These are phyloP conservation scores for Penicillium vulpinum DNA, from an alignment of 2,329 filamentous ascomycete genomes.

Conservation along the genomic window DNA sequence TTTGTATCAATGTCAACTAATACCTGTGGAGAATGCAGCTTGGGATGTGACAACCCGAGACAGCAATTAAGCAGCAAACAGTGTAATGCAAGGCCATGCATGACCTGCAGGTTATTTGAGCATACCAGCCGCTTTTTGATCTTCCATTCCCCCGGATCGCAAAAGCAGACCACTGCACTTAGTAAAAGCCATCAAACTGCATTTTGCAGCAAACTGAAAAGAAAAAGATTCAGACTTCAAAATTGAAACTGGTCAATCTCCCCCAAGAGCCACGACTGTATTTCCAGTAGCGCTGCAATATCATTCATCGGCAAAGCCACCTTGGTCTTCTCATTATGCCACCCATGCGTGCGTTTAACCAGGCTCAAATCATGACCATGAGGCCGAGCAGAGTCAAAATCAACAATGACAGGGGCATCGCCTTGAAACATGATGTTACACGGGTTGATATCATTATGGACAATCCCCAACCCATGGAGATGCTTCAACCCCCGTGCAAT, in stretches of 20 bases:
- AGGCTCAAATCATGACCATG: neutral
- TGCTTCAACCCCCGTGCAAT: constrained; percentile 66
- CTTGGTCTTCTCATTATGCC: neutral
- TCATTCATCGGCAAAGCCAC: constrained; percentile 5
- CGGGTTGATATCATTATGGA: constrained; percentile 89
- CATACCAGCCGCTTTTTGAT: neutral
- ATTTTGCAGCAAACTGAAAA: neutral
- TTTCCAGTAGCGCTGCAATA: constrained; percentile 5
- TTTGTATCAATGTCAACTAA: neutral
- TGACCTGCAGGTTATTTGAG: neutral
- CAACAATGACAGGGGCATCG: constrained; percentile 15
- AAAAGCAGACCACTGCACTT: neutral
- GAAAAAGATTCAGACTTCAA: neutral
- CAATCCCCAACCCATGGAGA: constrained; percentile 79
- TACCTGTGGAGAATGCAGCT: neutral
- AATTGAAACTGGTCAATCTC: neutral
- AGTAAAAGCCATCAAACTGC: neutral
- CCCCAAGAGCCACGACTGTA: constrained; percentile 3
- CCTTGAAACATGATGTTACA: constrained; percentile 81
- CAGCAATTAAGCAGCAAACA: neutral
- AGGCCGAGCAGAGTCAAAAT: constrained; percentile 13
- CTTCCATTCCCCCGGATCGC: neutral
- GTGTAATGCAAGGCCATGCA: neutral
- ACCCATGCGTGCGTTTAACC: constrained; percentile 7
- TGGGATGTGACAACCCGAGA: neutral